Evolutionary conservation across 257 asterid genomes (phyloP), one percentile per base, ranked within the genome.

Genomic region (Scutellaria minor): DNA sequence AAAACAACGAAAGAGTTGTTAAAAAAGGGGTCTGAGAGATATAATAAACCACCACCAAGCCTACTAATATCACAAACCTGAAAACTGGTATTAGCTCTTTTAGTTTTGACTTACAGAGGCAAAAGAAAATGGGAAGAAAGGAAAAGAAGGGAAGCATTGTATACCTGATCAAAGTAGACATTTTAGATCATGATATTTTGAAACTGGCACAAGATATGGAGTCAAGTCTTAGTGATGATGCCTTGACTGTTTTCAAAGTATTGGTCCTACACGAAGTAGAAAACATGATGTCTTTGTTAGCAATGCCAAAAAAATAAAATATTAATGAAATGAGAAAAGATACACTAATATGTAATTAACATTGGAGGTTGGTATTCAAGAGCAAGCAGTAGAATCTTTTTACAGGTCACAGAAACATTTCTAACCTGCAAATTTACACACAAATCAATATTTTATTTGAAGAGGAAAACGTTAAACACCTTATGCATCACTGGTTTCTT

Each of bases 341-440:
- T 22, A 22, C 2, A 1, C 27, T 22, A 1, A 1, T 22, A 22
- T 22, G 54, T 44, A 68, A 52, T 14, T 22, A 24, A 94, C 99
- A 95, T 91, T 71, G 99, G 98, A 0, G 98, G 98, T 69, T 86
- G 91, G 78, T 94, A 94, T 79, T 91, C 98, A 78, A 95, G 90
- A 74, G 97, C 96, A 64, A 82, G 92, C 87, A 95, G 70, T 39
- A 97, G 97, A 68, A 92, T 92, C 86, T 75, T 88, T 80, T 85
- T 71, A 81, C 99, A 95, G 40, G 88, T 82, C 66, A 94, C 97
- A 1, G 98, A 79, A 74, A 90, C 97, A 86, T 87, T 90, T 64
- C 99, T 88, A 72, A 94, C 95, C 99, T 93, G 85, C 75, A 76
- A 75, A 70, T 66, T 5, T 46, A 56, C 64, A 64, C 3, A 75